Percentiles rank a stretch among this genome's conserved stretches.
These are phyloP conservation scores for Solanum verrucosum DNA, from an alignment of 257 asterid species.

Conservation along the genomic window DNA sequence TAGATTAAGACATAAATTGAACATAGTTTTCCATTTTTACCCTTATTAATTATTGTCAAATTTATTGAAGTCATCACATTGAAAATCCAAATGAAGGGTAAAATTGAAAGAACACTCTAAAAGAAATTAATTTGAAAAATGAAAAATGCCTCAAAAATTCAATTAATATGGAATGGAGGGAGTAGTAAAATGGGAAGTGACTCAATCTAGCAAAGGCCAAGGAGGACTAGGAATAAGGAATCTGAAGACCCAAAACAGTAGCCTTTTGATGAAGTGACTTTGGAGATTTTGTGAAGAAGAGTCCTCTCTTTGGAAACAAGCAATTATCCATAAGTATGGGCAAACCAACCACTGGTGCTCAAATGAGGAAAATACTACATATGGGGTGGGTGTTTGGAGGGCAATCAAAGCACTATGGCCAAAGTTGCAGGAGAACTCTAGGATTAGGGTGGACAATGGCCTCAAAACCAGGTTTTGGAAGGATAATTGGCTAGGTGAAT, in stretches of 20 bases:
- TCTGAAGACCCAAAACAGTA: neutral
- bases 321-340: neutral
- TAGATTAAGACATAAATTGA: too few species aligned
- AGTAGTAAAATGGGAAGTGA: neutral
- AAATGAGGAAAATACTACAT: neutral
- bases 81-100: too few species aligned
- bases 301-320: neutral
- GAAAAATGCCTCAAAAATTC: too few species aligned
- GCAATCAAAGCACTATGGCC: neutral
- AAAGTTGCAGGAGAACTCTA: neutral
- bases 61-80: too few species aligned
- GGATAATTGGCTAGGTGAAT: neutral
- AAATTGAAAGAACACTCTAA: too few species aligned
- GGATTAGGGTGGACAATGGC: neutral
- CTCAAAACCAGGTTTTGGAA: neutral
- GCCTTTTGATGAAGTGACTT: neutral
- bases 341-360: neutral
- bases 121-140: too few species aligned
- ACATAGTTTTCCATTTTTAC: too few species aligned
- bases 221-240: neutral
- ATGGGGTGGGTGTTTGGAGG: neutral
- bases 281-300: neutral
- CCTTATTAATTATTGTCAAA: too few species aligned
- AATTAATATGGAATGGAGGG: too few species aligned
- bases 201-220: neutral